Conservation (phyloP, 371 early-diverging fungal species). For the Rhizopus microsporus region DNA sequence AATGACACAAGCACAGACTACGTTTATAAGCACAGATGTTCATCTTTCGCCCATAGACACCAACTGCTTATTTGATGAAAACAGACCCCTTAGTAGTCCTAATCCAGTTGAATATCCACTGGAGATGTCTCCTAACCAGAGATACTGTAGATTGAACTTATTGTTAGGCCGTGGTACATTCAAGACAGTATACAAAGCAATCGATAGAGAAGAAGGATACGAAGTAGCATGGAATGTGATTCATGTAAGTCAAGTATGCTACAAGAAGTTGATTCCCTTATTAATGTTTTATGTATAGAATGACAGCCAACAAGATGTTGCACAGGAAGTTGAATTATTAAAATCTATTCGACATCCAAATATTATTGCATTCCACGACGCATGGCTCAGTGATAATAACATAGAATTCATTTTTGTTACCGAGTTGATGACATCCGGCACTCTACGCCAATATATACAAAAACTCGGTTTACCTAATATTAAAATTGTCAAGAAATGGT, state of each 20-base stretch:
- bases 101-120: constrained; percentile 67
- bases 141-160: constrained; percentile 67
- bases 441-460: constrained; percentile 70
- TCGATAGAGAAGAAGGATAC: constrained; percentile 89
- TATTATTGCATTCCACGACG: constrained; percentile 85
- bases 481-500: constrained; percentile 82
- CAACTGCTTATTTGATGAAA: constrained; percentile 13
- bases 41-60: no score
- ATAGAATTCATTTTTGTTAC: constrained; percentile 86
- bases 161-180: constrained; percentile 77
- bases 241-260: constrained; percentile 50
- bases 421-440: constrained; percentile 94
- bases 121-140: constrained; percentile 68
- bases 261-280: constrained; percentile 32
- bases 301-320: constrained; percentile 49
- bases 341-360: constrained; percentile 83
- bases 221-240: constrained; percentile 94
- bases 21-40: no score
- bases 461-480: constrained; percentile 67
- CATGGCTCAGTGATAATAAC: constrained; percentile 65
- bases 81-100: constrained; percentile 40
- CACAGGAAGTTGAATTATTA: constrained; percentile 81
- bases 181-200: constrained; percentile 91
- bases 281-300: no score
- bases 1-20: no score